Conservation (phyloP, 2,329 filamentous ascomycete species). For the Cladophialophora yegresii region DNA sequence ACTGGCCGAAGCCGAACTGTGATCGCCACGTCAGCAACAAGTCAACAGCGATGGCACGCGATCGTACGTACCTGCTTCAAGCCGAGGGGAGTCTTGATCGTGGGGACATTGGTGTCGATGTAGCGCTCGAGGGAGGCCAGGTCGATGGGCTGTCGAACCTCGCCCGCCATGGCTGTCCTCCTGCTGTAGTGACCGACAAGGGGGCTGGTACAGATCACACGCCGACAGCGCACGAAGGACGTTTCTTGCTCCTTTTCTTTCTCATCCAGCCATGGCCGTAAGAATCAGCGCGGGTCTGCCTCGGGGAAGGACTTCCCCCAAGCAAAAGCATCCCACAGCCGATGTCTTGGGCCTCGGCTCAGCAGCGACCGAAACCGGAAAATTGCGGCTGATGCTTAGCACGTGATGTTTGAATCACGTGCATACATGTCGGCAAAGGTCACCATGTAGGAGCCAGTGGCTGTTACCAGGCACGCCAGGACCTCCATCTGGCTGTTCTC, state of each 20-base stretch:
- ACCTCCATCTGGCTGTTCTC: too few species aligned
- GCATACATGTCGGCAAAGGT: too few species aligned
- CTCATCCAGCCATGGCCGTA: slow-evolving; percentile 4
- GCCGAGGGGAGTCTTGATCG: slow-evolving; percentile 78
- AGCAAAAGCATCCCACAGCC: neutral
- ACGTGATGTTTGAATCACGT: neutral
- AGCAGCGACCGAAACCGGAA: neutral
- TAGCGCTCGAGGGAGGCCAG: slow-evolving; percentile 76
- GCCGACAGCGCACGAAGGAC: neutral
- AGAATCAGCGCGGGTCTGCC: neutral
- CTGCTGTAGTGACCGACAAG: neutral
- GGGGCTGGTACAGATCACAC: neutral
- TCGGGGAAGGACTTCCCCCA: neutral
- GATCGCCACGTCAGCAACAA: neutral
- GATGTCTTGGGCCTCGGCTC: neutral
- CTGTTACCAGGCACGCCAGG: too few species aligned
- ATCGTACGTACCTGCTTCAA: slow-evolving; percentile 73
- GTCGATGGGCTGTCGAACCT: slow-evolving; percentile 88
- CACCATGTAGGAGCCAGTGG: too few species aligned
- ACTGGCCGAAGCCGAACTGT: slow-evolving; percentile 97
- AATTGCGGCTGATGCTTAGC: too few species aligned
- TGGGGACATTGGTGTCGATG: slow-evolving; percentile 73
- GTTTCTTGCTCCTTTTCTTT: neutral
- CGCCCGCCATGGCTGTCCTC: slow-evolving; percentile 67
- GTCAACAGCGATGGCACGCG: neutral